Evolutionary conservation across 441 rosid species (phyloP).

Genomic region (Erodium trifolium): DNA sequence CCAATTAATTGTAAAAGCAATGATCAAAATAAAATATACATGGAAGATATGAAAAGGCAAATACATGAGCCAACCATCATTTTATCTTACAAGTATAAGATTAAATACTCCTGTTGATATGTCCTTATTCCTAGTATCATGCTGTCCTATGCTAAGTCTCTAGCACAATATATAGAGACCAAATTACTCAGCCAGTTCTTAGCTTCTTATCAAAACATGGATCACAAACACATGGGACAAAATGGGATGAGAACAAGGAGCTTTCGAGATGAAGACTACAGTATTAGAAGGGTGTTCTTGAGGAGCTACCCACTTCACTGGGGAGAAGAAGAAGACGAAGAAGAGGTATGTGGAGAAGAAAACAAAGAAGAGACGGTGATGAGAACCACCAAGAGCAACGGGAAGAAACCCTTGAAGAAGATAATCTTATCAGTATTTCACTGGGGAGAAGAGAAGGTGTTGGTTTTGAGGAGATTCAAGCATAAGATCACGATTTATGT

Average conservation of each 20-base stretch:
- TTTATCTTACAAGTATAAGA: background rate
- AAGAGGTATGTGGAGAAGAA: no score
- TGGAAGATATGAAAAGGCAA: slow-evolving; percentile 12
- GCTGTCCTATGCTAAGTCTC: background rate
- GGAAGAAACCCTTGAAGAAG: slow-evolving; percentile 30
- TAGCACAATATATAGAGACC: background rate
- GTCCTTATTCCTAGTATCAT: background rate
- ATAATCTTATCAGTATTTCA: slow-evolving; percentile 27
- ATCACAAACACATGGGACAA: slow-evolving; percentile 5
- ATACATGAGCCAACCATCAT: slow-evolving; percentile 9
- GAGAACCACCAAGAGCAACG: slow-evolving; percentile 1
- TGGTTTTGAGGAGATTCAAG: slow-evolving; percentile 38
- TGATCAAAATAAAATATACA: no score
- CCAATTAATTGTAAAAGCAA: background rate
- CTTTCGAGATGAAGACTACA: slow-evolving; percentile 37
- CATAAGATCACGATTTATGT: slow-evolving; percentile 27
- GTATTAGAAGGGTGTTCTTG: slow-evolving; percentile 39
- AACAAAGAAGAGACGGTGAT: slow-evolving; percentile 14
- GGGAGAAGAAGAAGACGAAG: slow-evolving; percentile 25
- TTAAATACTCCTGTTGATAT: background rate
- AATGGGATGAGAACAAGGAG: slow-evolving; percentile 19
- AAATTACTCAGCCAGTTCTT: background rate
- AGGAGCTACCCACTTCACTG: slow-evolving; percentile 50
- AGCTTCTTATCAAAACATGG: background rate
- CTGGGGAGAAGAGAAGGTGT: slow-evolving; percentile 37